Conservation (phyloP, 2,329 filamentous ascomycete species). For the Rutstroemia sydowiana region DNA sequence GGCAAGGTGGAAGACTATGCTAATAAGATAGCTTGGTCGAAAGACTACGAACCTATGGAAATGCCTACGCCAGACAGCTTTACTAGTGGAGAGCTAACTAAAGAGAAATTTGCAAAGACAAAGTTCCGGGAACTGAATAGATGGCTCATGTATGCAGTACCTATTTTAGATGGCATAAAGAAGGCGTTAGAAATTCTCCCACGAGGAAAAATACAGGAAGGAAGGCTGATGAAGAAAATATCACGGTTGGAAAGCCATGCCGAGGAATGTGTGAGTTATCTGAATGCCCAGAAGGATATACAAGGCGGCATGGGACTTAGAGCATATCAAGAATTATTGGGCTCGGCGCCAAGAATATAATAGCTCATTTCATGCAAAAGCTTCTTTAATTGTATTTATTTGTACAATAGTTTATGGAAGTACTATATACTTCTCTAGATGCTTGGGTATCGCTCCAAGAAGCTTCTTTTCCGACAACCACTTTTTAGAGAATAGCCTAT, state of each 20-base stretch:
- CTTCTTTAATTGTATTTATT: conserved; percentile 8
- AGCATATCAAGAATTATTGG: conserved; percentile 11
- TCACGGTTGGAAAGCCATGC: neutral
- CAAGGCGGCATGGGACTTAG: neutral
- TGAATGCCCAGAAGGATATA: neutral
- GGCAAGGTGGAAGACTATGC: conserved; percentile 35
- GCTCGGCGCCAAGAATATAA: neutral
- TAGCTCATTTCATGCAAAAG: neutral
- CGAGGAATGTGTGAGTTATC: conserved; percentile 6
- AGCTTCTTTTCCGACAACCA: conserved; percentile 88
- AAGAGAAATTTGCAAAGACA: neutral
- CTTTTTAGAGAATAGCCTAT: conserved; percentile 82
- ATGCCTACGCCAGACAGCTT: no score
- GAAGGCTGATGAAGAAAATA: conserved; percentile 14
- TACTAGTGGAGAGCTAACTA: no score
- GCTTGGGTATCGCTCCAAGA: conserved; percentile 70
- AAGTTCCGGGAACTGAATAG: neutral
- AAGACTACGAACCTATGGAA: neutral
- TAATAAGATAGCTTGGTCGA: conserved; percentile 18
- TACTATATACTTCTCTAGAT: conserved; percentile 89
- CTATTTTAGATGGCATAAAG: conserved; percentile 35
- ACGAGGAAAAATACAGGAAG: conserved; percentile 2
- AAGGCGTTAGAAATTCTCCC: conserved; percentile 29
- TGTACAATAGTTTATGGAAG: conserved; percentile 50
- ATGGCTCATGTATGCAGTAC: conserved; percentile 29